Evolutionary conservation across 1,284 basidiomycete genomes (phyloP), one percentile per base, ranked within the genome.

Genomic region (Heterobasidion parviporum): DNA sequence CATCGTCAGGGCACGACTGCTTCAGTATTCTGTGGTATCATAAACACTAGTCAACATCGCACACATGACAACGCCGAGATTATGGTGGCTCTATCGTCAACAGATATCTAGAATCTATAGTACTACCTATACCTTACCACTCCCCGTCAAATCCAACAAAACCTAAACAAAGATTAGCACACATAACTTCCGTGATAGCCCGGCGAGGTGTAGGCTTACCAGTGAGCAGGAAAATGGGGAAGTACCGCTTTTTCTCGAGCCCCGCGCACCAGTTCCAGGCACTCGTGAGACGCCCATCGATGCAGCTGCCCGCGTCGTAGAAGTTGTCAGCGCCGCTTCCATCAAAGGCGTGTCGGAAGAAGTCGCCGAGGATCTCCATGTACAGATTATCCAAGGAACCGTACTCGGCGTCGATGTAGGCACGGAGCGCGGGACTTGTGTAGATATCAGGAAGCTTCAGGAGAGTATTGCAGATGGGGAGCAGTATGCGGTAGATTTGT

Each of bases 191-290:
- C 33, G 12, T 20, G 16, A 33, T 12, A 26, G n/a, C 44, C 43
- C 54, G 6, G 18, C 36, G n/a, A 32, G 7, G 16, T 26, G 15
- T 16, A 18, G 54, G 68, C 82, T 62, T 60, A 88, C 87, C 88
- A 46, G 82, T 81, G 54, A 92, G 71, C 60, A 92, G 72, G 67
- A 92, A 92, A 26, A 90, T 71, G 4, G 79, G 84, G 74, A 91
- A 91, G 66, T 83, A 92, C 54, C 82, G 74, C 72, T 92, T 92
- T 74, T 89, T 92, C 73, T 92, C 89, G 61, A 92, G 68, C 50
- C 74, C 75, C 52, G 82, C 81, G 70, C 89, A 92, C 89, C 89
- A 92, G 66, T 92, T 89, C 89, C 89, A 92, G 2, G 89, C 89
- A 66, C 86, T 89, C 41, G 89, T 90, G 64, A 91, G 68, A 15